phyloP scores from a whole-genome alignment of 2,329 filamentous ascomycete genomes.

The Fonsecaea erecta region DNA sequence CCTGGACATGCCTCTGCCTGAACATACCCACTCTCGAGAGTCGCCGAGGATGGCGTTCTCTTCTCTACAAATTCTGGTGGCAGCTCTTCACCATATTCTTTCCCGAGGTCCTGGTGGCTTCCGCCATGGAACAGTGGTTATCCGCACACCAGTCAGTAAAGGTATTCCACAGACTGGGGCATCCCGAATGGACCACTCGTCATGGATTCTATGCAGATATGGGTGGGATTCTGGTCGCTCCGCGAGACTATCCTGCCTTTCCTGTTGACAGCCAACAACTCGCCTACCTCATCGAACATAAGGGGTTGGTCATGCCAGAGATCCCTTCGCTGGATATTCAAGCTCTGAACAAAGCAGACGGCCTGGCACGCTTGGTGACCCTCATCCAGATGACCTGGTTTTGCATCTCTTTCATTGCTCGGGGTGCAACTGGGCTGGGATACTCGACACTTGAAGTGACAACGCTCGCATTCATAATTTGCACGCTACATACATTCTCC shows the following conservation, averaged over 20 bases:
- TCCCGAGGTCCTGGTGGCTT: slow-evolving; percentile 46
- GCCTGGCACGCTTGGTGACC: slow-evolving; percentile 42
- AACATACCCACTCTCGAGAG: slow-evolving; percentile 44
- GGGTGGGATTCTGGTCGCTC: slow-evolving; percentile 46
- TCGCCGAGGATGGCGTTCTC: slow-evolving; percentile 38
- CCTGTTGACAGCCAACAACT: slow-evolving; percentile 41
- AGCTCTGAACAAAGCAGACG: slow-evolving; percentile 38
- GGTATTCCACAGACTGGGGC: background rate
- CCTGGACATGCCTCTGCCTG: slow-evolving; percentile 48
- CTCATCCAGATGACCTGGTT: slow-evolving; percentile 36
- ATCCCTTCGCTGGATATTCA: slow-evolving; percentile 28
- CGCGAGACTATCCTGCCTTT: slow-evolving; percentile 36
- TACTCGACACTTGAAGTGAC: slow-evolving; percentile 41
- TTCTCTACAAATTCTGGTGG: slow-evolving; percentile 44
- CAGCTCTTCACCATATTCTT: slow-evolving; percentile 45
- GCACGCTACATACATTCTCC: slow-evolving; percentile 38
- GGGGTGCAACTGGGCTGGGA: slow-evolving; percentile 30
- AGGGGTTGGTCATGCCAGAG: slow-evolving; percentile 31
- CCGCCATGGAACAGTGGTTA: slow-evolving; percentile 44
- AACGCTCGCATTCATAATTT: slow-evolving; percentile 40
- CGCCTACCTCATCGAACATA: slow-evolving; percentile 37
- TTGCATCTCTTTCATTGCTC: slow-evolving; percentile 22
- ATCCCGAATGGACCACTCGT: slow-evolving; percentile 44
- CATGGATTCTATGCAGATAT: slow-evolving; percentile 51
- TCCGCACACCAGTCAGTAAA: slow-evolving; percentile 40